phyloP scores from a whole-genome alignment of 208 protist genomes.

The Wallacemonas sp. region DNA sequence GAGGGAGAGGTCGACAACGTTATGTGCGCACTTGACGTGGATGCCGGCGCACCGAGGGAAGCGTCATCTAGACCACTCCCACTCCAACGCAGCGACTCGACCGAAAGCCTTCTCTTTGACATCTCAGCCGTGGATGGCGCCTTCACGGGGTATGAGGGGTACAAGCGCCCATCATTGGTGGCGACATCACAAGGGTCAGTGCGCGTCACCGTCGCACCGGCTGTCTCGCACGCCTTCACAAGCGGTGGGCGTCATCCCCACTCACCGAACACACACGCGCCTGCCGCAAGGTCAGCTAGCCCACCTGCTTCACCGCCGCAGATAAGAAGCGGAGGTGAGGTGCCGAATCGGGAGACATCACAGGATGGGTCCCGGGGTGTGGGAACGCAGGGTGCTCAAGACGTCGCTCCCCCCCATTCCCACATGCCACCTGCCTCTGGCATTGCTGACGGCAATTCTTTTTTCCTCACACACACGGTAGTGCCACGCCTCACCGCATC shows the following conservation, averaged over 20 bases:
- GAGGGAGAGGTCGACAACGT: conserved; percentile 45
- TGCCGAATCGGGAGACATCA: too few relatives aligned
- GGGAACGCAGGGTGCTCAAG: too few relatives aligned
- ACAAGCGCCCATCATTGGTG: conserved; percentile 10
- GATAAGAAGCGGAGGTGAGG: too few relatives aligned
- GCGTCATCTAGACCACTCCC: neutral
- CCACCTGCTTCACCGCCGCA: too few relatives aligned
- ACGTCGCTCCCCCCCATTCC: too few relatives aligned
- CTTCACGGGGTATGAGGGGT: conserved; percentile 29
- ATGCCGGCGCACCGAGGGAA: conserved; percentile 24
- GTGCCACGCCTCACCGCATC: too few relatives aligned
- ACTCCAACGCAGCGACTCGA: neutral
- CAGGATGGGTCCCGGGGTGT: too few relatives aligned
- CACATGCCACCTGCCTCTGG: too few relatives aligned
- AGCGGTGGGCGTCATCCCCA: neutral
- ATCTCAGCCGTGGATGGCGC: conserved; percentile 6
- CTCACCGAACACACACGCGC: too few relatives aligned
- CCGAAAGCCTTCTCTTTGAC: neutral
- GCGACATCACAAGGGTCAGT: neutral
- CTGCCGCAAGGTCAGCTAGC: too few relatives aligned
- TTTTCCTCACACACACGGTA: too few relatives aligned
- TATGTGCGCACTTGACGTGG: conserved; percentile 56
- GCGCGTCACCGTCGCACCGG: conserved; percentile 11
- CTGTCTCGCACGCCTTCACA: neutral
- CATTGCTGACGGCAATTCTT: too few relatives aligned